Evolutionary conservation across 331 rosid species (phyloP).

Genomic region (Saraca asoca): DNA sequence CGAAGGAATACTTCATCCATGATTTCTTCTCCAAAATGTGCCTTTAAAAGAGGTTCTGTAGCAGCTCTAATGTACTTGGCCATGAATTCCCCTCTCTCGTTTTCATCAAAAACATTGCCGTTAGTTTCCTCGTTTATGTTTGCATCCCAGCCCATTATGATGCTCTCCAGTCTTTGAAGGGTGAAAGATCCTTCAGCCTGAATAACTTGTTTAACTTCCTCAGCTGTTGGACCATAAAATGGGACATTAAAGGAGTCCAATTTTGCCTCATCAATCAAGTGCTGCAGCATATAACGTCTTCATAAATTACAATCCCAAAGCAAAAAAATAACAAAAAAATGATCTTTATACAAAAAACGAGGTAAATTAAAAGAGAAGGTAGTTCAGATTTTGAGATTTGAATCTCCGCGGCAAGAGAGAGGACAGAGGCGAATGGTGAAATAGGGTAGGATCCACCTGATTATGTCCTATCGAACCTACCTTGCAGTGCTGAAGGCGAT

Average conservation of each 20-base stretch:
- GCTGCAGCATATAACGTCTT: constrained; percentile 1
- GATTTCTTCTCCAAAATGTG: constrained; percentile 34
- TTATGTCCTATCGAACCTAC: too few species aligned
- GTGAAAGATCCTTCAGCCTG: constrained; percentile 47
- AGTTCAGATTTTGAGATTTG: too few species aligned
- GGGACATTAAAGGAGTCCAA: constrained; percentile 45
- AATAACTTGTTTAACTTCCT: constrained; percentile 42
- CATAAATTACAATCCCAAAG: too few species aligned
- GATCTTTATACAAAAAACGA: too few species aligned
- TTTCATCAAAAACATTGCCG: not conserved
- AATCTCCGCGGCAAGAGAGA: too few species aligned
- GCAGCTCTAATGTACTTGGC: constrained; percentile 29
- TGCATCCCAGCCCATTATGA: constrained; percentile 29
- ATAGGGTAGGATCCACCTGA: too few species aligned
- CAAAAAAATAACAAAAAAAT: too few species aligned
- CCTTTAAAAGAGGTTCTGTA: constrained; percentile 37
- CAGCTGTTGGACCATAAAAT: constrained; percentile 33
- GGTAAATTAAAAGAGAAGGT: too few species aligned
- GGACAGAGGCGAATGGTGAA: too few species aligned
- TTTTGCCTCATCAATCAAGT: constrained; percentile 36
- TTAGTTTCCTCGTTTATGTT: not conserved
- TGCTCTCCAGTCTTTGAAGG: constrained; percentile 30
- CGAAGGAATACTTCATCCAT: constrained; percentile 36
- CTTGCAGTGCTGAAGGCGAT: too few species aligned
- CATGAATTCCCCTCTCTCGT: constrained; percentile 24